A percentile compares a stretch with the other conserved stretches of the same genome.
phyloP scores from a whole-genome alignment of 2,329 filamentous ascomycete genomes.

The Lasiodiplodia gonubiensis region DNA sequence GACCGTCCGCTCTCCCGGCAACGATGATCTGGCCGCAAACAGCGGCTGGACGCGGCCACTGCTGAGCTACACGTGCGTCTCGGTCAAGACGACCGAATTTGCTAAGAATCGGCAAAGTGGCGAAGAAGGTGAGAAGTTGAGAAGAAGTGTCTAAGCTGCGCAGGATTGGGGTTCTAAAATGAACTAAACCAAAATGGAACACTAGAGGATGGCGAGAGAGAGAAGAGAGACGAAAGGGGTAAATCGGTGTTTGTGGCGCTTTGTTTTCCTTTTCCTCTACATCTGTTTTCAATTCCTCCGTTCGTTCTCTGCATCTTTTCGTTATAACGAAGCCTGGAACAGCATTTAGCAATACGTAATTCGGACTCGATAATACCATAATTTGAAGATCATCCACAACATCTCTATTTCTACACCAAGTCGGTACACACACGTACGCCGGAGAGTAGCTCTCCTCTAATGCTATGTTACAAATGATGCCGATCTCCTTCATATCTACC shows the following conservation, averaged over 20 bases:
- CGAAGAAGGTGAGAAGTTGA: neutral
- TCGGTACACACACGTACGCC: neutral
- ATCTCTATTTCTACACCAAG: neutral
- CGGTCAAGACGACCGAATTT: slow-evolving; percentile 1
- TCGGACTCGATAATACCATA: neutral
- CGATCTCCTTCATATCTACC: neutral
- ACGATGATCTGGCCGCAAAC: neutral
- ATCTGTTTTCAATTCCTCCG: neutral
- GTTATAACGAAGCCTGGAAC: neutral
- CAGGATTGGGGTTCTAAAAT: neutral
- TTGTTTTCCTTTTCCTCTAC: neutral
- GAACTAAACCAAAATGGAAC: neutral
- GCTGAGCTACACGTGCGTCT: slow-evolving; percentile 1
- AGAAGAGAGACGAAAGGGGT: neutral
- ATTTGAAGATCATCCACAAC: neutral
- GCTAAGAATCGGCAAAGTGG: neutral
- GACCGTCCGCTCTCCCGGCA: neutral
- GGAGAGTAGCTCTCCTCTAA: neutral
- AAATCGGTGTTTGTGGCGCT: neutral
- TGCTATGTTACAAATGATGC: slow-evolving; percentile 5
- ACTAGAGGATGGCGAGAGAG: neutral
- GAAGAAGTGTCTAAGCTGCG: neutral
- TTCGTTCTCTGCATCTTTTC: neutral
- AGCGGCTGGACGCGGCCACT: neutral
- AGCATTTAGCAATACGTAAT: neutral